Evolutionary conservation across 2,329 filamentous ascomycete species (phyloP).

Genomic region (Botrytis sinoallii): DNA sequence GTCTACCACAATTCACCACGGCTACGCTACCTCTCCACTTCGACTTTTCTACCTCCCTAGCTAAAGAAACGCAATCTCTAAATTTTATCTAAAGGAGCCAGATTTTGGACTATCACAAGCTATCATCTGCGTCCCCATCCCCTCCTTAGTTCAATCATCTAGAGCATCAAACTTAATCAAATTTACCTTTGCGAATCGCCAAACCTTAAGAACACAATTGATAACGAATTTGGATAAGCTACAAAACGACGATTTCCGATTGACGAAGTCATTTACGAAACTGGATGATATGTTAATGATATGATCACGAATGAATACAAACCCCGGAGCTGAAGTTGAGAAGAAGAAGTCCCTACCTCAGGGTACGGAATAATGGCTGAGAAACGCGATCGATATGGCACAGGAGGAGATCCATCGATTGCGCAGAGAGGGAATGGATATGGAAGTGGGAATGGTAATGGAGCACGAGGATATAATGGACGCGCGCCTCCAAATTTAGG

Average conservation of each 20-base stretch:
- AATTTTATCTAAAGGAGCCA: conserved; percentile 13
- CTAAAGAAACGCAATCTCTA: conserved; percentile 14
- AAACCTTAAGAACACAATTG: neutral
- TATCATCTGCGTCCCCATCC: conserved; percentile 8
- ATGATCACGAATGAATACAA: conserved; percentile 15
- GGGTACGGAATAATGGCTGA: conserved; percentile 19
- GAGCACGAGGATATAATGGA: conserved; percentile 17
- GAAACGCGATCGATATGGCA: conserved; percentile 17
- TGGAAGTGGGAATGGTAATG: conserved; percentile 10
- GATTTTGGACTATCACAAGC: conserved; percentile 3
- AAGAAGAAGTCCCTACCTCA: conserved; percentile 17
- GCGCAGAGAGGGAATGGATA: conserved; percentile 8
- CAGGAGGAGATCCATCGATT: conserved; percentile 7
- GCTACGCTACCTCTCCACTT: conserved; percentile 6
- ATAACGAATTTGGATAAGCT: neutral
- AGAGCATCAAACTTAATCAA: neutral
- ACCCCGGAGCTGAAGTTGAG: conserved; percentile 16
- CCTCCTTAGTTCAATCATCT: conserved; percentile 1
- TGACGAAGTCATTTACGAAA: neutral
- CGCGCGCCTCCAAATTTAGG: conserved; percentile 7
- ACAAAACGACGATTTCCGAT: neutral
- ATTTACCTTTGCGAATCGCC: neutral
- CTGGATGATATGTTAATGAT: conserved; percentile 14
- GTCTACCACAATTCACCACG: neutral
- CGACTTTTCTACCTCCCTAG: conserved; percentile 4